A percentile compares a stretch with the other conserved stretches of the same genome.
phyloP scores from a whole-genome alignment of 2,329 filamentous ascomycete species.

The Capronia coronata region DNA sequence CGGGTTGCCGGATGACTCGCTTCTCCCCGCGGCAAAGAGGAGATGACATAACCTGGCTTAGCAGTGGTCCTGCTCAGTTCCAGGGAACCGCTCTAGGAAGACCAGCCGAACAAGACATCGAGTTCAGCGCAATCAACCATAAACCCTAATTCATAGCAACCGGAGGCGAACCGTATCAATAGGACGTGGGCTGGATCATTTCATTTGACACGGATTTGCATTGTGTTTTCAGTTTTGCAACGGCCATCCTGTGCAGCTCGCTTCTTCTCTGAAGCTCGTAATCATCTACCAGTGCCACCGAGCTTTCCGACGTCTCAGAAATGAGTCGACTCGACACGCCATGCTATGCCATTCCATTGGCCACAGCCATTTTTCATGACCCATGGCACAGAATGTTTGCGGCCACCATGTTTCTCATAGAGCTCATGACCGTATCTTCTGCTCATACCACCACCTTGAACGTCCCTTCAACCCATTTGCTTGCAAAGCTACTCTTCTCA shows the following conservation, averaged over 20 bases:
- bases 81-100: no score
- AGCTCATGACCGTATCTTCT: no score
- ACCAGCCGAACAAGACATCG: no score
- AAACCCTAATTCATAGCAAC: no score
- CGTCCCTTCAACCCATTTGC: slow-evolving; percentile 6
- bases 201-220: background rate
- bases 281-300: background rate
- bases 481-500: background rate
- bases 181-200: background rate
- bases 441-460: background rate
- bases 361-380: background rate
- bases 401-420: no score
- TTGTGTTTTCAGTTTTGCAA: background rate
- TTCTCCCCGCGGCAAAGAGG: slow-evolving; percentile 25
- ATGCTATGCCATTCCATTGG: background rate
- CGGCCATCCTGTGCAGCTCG: background rate
- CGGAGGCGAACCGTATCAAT: no score
- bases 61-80: no score
- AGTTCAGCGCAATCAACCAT: no score
- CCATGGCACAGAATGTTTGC: no score
- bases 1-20: slow-evolving; percentile 68
- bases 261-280: background rate
- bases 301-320: background rate
- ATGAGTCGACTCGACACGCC: background rate
- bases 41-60: slow-evolving; percentile 10